Base-by-base conservation (phyloP, 2,329 filamentous ascomycete genomes). In the Lachnellula suecica region DNA sequence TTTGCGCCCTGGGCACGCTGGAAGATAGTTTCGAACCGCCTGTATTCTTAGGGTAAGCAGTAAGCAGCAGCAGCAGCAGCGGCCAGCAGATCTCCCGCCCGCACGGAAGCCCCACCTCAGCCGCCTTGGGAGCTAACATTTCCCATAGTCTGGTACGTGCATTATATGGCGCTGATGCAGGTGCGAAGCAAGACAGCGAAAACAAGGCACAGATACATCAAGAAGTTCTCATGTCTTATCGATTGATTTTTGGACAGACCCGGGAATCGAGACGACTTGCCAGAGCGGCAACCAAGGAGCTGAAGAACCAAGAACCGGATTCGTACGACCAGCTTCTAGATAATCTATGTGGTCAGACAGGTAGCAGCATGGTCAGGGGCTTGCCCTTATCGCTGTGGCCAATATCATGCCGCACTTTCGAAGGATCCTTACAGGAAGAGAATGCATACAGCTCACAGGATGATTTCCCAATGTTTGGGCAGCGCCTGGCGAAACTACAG, bases 401-500 rank as follows among this genome's bases (percentile, higher is more conserved):
- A n/a, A n/a, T n/a, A n/a, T n/a, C n/a, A n/a, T n/a, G n/a, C n/a
- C n/a, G n/a, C n/a, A n/a, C n/a, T n/a, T n/a, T n/a, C n/a, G n/a
- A n/a, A 31, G 7, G 27, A 7, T 8, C 27, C 27, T 13, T 31
- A 13, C 13, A 31, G 7, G 8, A 31, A 31, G 13, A 31, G 8
- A 31, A 31, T 31, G 7, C 13, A 31, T 31, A 8, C 27, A 13
- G 27, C 27, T 13, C n/a, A n/a, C 13, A 7, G 13, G 27, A 31
- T 7, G 27, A 31, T 31, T 31, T 31, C 13, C 27, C 27, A 31
- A 8, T 31, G 7, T 13, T 31, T 31, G 27, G 27, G 13, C 7
- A 31, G 13, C 7, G 27, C 8, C 27, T 31, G 13, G 3, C 42
- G 44, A 51, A 53, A 41, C 29, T 59, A 17, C 44, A 56, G 45